phyloP scores from a whole-genome alignment of 768 basidiomycete genomes.

The Psilocybe cyanescens region DNA sequence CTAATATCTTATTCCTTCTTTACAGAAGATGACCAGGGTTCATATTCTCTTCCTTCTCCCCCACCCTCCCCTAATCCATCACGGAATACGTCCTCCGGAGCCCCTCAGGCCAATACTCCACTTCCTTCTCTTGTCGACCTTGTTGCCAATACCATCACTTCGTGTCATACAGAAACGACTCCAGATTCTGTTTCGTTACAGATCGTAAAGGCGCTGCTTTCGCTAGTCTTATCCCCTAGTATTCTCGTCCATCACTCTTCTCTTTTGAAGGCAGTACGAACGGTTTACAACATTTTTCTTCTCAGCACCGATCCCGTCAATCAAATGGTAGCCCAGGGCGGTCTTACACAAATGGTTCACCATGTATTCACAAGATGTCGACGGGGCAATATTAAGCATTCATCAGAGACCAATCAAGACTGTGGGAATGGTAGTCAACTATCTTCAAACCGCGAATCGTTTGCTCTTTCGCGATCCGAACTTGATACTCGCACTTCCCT shows the following conservation, averaged over 20 bases:
- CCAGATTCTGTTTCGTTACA: conserved; percentile 93
- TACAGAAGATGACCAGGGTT: conserved; percentile 58
- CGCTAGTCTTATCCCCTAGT: conserved; percentile 85
- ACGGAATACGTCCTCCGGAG: conserved; percentile 41
- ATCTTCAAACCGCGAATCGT: conserved; percentile 20
- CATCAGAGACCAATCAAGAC: conserved; percentile 10
- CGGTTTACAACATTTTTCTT: conserved; percentile 98
- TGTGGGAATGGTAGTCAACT: conserved; percentile 9
- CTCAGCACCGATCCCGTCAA: conserved; percentile 89
- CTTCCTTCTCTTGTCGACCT: conserved; percentile 86
- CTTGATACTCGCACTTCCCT: neutral
- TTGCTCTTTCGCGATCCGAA: conserved; percentile 13
- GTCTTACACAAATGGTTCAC: conserved; percentile 97
- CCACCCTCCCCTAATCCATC: conserved; percentile 70
- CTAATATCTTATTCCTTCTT: conserved; percentile 98
- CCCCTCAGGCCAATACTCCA: conserved; percentile 52
- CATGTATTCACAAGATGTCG: conserved; percentile 90
- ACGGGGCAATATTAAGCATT: conserved; percentile 29
- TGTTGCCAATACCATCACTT: conserved; percentile 92
- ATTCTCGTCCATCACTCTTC: conserved; percentile 94
- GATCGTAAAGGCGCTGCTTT: conserved; percentile 93
- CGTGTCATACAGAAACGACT: conserved; percentile 86
- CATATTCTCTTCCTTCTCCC: conserved; percentile 64
- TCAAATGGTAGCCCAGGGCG: conserved; percentile 98
- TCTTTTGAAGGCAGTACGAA: conserved; percentile 92